Base-by-base conservation (phyloP, 768 basidiomycete species). In the Naganishia onofrii region DNA sequence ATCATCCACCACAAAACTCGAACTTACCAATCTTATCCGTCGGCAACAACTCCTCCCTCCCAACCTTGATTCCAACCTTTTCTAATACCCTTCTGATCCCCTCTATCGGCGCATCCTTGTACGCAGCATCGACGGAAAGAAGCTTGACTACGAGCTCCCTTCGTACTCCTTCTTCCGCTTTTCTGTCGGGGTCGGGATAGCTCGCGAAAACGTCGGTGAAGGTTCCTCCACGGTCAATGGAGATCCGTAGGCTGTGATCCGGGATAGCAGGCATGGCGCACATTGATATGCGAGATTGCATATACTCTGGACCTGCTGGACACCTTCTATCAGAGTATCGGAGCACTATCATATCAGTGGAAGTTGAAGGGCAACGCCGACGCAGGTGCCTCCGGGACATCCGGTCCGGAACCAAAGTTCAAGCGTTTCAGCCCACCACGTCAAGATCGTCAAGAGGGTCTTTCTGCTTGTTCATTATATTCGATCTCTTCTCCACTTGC, bases 11-110 rank as follows among this genome's bases (percentile, higher is more conserved):
- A 3, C 52, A 23, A 52, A 36, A 5, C 6, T 21, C 9, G 5
- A n/a, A 72, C 75, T 73, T 34, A 74, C 78, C 78, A 17, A 80
- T 74, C 72, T 78, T 76, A 48, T 75, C 66, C 15, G 74, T 72
- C 21, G 87, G 85, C 21, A 96, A 83, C 8, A 86, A 83, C 9
- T 81, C 76, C 3, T 88, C 89, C 66, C 94, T 84, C 1, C 87
- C 84, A 66, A 93, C 89, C 71, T 82, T 83, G 67, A 87, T 79
- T 1, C 89, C 89, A 0, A 90, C 87, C 9, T 84, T 84, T 81
- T 96, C 93, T 4, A 98, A 80, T 1, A 95, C 86, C 19, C 95
- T 85, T 10, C 95, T 84, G 71, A 94, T 92, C 0, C 93, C 94
- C 80, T 97, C 93, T 0, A 60, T 95, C 0, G 95, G 94, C 0